A percentile compares a stretch with the other conserved stretches of the same genome.
Evolutionary conservation across 73 alveolate genomes (phyloP).

Genomic region (Tetrahymena elliotti): DNA sequence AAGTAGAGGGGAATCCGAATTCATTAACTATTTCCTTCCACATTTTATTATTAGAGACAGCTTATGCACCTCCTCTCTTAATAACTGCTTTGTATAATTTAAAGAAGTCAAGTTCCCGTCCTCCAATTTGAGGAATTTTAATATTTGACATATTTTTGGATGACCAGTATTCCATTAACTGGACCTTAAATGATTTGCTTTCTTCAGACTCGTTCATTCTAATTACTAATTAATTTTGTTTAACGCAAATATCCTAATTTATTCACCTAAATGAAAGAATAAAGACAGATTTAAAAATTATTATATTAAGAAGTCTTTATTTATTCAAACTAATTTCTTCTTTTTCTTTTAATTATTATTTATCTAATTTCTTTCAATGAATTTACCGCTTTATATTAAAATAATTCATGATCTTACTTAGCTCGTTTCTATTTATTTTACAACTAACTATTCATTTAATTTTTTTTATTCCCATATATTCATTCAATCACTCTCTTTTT

Average conservation of each 20-base stretch:
- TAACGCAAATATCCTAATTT: background rate
- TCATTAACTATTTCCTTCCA: slow-evolving; percentile 97
- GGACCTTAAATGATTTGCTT: background rate
- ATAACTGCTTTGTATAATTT: slow-evolving; percentile 90
- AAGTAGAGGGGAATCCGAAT: slow-evolving; percentile 90
- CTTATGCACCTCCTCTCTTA: slow-evolving; percentile 91
- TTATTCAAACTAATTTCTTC: background rate
- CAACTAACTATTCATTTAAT: background rate
- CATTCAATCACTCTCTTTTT: background rate
- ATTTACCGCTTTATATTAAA: background rate
- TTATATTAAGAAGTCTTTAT: background rate
- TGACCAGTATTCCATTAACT: background rate
- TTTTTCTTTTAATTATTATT: background rate
- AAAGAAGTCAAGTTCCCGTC: slow-evolving; percentile 91
- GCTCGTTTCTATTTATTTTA: background rate
- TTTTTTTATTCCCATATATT: background rate
- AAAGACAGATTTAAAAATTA: background rate
- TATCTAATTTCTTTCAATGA: background rate
- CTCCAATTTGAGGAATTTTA: slow-evolving; percentile 94
- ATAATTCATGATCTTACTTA: background rate
- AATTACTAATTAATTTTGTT: background rate
- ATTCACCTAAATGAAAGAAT: background rate
- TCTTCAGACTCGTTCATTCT: background rate
- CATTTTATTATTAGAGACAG: slow-evolving; percentile 83
- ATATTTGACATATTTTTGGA: slow-evolving; percentile 13